phyloP scores from a whole-genome alignment of 306 rosid genomes.

The Biancaea sappan region DNA sequence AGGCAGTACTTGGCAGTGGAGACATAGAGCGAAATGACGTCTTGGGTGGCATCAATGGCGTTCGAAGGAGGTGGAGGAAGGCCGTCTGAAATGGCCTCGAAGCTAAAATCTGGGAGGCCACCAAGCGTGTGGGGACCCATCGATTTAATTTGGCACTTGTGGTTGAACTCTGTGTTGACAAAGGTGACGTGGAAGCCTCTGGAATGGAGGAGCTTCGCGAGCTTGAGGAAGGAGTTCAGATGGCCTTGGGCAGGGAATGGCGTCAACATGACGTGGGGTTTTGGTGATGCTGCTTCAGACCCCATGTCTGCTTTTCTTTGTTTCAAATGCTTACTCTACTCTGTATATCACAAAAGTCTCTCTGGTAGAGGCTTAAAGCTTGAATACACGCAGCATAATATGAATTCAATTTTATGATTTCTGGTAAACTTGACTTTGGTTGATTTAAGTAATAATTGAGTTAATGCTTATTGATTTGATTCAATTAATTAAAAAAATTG shows the following conservation, averaged over 20 bases:
- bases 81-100: background rate
- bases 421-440: no score
- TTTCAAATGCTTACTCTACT: background rate
- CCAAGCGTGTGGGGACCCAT: background rate
- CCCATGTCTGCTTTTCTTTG: background rate
- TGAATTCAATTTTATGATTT: no score
- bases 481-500: no score
- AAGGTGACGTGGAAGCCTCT: background rate
- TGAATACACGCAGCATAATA: no score
- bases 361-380: no score
- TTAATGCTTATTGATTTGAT: no score
- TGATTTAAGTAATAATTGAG: no score
- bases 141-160: background rate
- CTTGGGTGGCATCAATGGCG: background rate
- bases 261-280: background rate
- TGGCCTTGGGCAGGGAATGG: background rate
- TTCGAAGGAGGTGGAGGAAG: background rate
- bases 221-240: background rate
- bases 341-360: no score
- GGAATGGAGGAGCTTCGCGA: background rate
- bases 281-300: background rate
- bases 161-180: background rate
- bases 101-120: background rate
- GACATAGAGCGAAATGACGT: background rate
- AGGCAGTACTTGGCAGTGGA: background rate